Evolutionary conservation across 2,329 filamentous ascomycete genomes (phyloP).

Genomic region (Leptographium lundbergii): DNA sequence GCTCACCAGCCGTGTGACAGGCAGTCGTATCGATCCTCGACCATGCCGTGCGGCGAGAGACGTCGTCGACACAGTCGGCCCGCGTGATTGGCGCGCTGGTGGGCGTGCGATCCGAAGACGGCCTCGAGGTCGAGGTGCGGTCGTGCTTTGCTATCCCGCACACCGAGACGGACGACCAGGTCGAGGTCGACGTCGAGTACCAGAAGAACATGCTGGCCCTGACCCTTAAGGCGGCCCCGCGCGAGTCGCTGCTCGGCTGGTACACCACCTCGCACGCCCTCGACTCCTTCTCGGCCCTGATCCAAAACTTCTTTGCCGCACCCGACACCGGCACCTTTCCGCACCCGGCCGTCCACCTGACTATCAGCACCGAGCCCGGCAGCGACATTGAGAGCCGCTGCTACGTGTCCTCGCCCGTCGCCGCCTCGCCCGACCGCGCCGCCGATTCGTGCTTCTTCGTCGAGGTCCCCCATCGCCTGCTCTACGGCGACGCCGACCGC

Average conservation of each 20-base stretch:
- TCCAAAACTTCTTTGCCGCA: conserved; percentile 98
- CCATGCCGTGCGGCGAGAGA: conserved; percentile 82
- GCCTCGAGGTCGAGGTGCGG: conserved; percentile 88
- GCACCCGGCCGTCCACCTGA: conserved; percentile 94
- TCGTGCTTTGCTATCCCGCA: conserved; percentile 97
- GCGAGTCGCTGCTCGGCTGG: conserved; percentile 92
- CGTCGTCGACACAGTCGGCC: conserved; percentile 65
- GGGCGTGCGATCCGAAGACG: conserved; percentile 88
- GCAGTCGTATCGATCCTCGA: conserved; percentile 71
- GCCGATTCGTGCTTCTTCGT: conserved; percentile 96
- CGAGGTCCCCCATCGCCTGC: conserved; percentile 88
- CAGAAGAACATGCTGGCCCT: conserved; percentile 98
- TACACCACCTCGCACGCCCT: conserved; percentile 95
- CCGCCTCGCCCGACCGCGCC: conserved; percentile 86
- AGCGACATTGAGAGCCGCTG: conserved; percentile 80
- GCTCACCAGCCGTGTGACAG: conserved; percentile 20
- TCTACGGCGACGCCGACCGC: conserved; percentile 56
- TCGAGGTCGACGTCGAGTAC: conserved; percentile 99
- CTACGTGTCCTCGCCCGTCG: conserved; percentile 92
- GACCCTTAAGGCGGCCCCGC: conserved; percentile 85
- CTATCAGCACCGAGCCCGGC: conserved; percentile 80
- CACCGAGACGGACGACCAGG: conserved; percentile 96
- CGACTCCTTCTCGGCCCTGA: conserved; percentile 96
- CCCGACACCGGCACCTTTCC: conserved; percentile 96
- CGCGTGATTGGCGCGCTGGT: conserved; percentile 95